These are phyloP conservation scores for Astragalus membranaceus DNA, from an alignment of 306 rosid species.

Conservation along the genomic window DNA sequence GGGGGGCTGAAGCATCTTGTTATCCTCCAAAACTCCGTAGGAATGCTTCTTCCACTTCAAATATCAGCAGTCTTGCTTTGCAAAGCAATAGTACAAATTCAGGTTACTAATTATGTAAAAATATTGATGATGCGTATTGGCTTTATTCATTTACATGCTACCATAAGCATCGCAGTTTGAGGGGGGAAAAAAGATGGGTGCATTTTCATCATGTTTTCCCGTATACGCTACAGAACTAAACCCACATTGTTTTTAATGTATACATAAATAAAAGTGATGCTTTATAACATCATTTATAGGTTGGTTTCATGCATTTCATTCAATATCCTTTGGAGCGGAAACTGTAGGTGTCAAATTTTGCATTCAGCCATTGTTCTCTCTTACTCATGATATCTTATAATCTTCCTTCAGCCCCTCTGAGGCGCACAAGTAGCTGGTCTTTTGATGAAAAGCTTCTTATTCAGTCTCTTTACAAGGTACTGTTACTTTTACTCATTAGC, in stretches of 20 bases:
- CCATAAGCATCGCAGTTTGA: too few species aligned
- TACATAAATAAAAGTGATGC: too few species aligned
- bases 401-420: constrained; percentile 47
- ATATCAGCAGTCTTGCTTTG: constrained; percentile 52
- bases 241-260: too few species aligned
- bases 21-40: constrained; percentile 64
- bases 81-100: constrained; percentile 44
- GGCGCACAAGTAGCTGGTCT: constrained; percentile 80
- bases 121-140: background rate
- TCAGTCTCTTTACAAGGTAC: constrained; percentile 81
- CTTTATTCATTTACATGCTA: too few species aligned
- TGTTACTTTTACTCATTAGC: background rate
- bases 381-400: background rate
- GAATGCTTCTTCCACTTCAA: constrained; percentile 78
- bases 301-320: background rate
- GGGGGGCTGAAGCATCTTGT: constrained; percentile 48
- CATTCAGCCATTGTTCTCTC: background rate
- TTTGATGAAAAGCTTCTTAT: constrained; percentile 84
- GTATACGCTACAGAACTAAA: too few species aligned
- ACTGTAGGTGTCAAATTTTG: background rate
- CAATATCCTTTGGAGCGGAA: background rate
- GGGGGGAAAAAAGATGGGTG: too few species aligned
- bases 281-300: too few species aligned
- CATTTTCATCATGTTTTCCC: too few species aligned
- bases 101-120: constrained; percentile 34